Percentiles rank a stretch among this genome's conserved stretches.
These are phyloP conservation scores for Cymbidium sinense DNA, from an alignment of 106 monocot genomes.

Conservation along the genomic window DNA sequence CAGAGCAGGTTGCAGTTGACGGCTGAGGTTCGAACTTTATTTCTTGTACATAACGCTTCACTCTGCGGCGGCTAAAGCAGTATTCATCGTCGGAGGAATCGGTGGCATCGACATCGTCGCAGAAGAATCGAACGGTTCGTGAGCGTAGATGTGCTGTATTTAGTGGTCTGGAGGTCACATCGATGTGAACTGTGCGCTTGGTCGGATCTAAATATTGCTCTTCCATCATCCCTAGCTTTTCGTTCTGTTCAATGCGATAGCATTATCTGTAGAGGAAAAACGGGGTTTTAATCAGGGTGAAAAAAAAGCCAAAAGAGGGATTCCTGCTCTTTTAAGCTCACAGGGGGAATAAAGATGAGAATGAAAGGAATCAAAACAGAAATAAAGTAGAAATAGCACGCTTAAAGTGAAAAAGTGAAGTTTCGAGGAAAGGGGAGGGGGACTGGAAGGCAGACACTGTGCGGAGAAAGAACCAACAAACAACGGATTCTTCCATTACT, in stretches of 20 bases:
- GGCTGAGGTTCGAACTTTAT: slow-evolving; percentile 17
- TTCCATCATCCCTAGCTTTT: neutral
- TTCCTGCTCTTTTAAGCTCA: neutral
- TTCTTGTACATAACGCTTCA: slow-evolving; percentile 29
- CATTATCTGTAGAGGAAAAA: neutral
- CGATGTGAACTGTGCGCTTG: slow-evolving; percentile 21
- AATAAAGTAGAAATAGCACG: slow-evolving; percentile 1
- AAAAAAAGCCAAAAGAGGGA: neutral
- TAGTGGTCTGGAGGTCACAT: slow-evolving; percentile 3
- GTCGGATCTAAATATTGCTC: neutral
- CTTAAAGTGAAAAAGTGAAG: slow-evolving; percentile 6
- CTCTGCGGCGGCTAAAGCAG: slow-evolving; percentile 1
- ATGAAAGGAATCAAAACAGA: neutral
- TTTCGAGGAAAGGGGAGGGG: neutral
- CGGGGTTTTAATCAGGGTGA: neutral
- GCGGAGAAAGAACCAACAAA: neutral
- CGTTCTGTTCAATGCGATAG: neutral
- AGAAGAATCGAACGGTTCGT: slow-evolving; percentile 21
- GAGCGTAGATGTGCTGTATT: neutral
- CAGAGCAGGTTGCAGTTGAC: neutral
- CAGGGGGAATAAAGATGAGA: neutral
- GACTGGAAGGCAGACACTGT: neutral
- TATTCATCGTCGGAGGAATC: slow-evolving; percentile 36
- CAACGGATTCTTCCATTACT: neutral
- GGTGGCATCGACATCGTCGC: slow-evolving; percentile 51